These are phyloP conservation scores for Diaporthe sp. DNA, from an alignment of 2,329 filamentous ascomycete genomes.

Conservation along the genomic window DNA sequence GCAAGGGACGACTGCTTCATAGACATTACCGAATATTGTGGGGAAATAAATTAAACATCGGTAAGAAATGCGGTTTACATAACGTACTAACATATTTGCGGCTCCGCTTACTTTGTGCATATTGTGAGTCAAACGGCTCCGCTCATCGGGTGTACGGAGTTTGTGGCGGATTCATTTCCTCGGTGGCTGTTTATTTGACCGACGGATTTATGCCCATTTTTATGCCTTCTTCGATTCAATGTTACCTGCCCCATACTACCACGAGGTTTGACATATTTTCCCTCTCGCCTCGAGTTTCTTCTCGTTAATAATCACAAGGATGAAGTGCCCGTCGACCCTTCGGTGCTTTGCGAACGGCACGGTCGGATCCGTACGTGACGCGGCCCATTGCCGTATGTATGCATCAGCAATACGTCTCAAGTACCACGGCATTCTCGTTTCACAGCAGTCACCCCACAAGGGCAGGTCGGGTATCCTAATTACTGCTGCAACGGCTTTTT, in stretches of 20 bases:
- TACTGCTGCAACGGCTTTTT: slow-evolving; percentile 12
- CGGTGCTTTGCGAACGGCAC: neutral
- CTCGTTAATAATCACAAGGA: neutral
- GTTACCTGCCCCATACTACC: neutral
- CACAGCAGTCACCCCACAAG: slow-evolving; percentile 3
- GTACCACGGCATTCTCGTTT: slow-evolving; percentile 15
- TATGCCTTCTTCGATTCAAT: neutral
- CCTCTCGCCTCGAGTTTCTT: too few species aligned
- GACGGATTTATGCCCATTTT: too few species aligned
- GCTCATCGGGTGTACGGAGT: neutral
- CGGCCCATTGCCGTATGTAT: neutral
- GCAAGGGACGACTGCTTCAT: neutral
- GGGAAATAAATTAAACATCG: neutral
- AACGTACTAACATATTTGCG: neutral
- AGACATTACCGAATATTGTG: neutral
- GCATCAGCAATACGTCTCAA: neutral
- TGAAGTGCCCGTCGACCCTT: too few species aligned
- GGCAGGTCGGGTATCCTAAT: neutral
- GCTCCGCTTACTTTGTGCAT: neutral
- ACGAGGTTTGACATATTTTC: neutral
- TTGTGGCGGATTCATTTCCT: neutral
- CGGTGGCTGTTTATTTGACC: neutral
- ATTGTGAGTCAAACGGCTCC: neutral
- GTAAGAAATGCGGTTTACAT: neutral
- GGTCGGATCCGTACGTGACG: neutral